Base-by-base conservation (phyloP, 2,329 filamentous ascomycete species). In the Calonectria henricotiae region DNA sequence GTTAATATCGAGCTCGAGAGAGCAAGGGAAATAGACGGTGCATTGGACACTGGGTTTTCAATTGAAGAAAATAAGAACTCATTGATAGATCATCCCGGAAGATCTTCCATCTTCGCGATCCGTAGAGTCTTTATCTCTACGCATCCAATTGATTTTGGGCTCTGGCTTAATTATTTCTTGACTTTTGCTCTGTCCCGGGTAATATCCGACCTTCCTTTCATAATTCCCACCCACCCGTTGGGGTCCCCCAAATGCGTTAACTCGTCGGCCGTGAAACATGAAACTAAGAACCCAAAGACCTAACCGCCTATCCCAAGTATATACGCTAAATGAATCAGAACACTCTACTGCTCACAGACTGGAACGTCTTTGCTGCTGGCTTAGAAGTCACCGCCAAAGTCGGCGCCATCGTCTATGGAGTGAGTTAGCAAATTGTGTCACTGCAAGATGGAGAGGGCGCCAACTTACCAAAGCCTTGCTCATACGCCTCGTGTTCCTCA, bases 401-500 rank as follows among this genome's bases (percentile, higher is more conserved):
- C 79, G 61, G 73, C 77, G 25, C 77, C 78, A 63, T 77, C 83
- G 62, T 81, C 78, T 81, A 74, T 77, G 73, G 58, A 13, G 9
- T 7, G 8, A 12, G 67, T 80, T 71, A 80, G 74, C 44, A 66
- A 51, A 2, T 11, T 55, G 35, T 58, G 30, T 32, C 44, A 23
- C 5, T 17, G 4, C 9, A 47, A 5, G 44, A 9, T 25, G n/a
- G 35, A 7, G 20, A 30, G 11, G 2, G 2, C 13, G 15, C 25
- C 12, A 17, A 80, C 82, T 80, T 75, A 84, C 82, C 64, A 68
- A 80, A 85, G 66, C 85, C 86, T 0, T 87, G 81, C 46, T 83
- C 76, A 67, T 87, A 92, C 35, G 89, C 88, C 5, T 89, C 85
- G 70, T 92, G 83, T 74, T 55, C 51, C 20, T 93, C 82, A 55